A percentile compares a stretch with the other conserved stretches of the same genome.
Evolutionary conservation across 2,329 filamentous ascomycete species (phyloP).

Genomic region (Chrysoporthe deuterocubensis): DNA sequence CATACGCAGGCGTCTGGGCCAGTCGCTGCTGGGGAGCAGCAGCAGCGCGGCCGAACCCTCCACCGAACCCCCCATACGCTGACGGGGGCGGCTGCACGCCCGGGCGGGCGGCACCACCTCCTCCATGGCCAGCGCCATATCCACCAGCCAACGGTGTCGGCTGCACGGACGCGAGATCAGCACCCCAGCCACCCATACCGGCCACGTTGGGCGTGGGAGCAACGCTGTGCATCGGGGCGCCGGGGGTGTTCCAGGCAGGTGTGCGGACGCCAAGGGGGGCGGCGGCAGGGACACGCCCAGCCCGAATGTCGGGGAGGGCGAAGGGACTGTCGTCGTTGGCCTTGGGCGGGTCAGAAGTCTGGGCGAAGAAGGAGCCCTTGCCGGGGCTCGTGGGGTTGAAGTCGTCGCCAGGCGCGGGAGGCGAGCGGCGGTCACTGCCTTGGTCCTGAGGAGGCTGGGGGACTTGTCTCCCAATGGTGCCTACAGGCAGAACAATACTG

Average conservation of each 20-base stretch:
- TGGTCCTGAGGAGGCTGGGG: background rate
- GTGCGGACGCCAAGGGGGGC: background rate
- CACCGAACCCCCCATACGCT: background rate
- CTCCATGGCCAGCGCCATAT: background rate
- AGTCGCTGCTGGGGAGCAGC: background rate
- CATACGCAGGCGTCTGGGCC: background rate
- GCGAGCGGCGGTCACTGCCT: background rate
- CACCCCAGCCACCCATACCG: background rate
- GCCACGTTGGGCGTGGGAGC: background rate
- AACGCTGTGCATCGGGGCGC: background rate
- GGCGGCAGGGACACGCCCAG: background rate
- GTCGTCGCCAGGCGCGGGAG: background rate
- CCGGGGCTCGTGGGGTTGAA: background rate
- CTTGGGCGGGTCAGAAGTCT: background rate
- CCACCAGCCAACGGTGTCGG: background rate
- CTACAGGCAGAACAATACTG: background rate
- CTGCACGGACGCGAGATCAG: background rate
- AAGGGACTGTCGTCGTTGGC: background rate
- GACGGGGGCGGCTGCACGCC: background rate
- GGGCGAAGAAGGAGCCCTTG: background rate
- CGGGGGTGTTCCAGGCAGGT: background rate
- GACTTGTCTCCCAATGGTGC: background rate
- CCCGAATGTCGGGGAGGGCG: background rate
- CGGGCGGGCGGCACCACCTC: slow-evolving; percentile 1
- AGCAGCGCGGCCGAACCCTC: background rate